Evolutionary conservation across 371 early-diverging fungal genomes (phyloP), one percentile per base, ranked within the genome.

Genomic region (Apophysomyces trapeziformis): DNA sequence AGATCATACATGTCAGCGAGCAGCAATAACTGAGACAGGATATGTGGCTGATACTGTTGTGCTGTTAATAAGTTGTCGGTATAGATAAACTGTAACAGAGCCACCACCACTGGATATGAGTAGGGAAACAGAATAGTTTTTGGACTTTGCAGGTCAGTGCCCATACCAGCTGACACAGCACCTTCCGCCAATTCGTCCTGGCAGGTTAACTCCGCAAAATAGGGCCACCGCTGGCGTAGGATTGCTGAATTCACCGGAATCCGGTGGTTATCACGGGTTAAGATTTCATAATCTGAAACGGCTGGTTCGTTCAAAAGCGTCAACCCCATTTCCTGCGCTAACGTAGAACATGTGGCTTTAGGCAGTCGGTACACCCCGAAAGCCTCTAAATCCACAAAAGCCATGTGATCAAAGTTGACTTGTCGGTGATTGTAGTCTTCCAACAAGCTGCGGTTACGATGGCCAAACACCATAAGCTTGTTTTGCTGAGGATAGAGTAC

Each of bases 361-460:
- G 82, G 75, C 2, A 79, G 60, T 8, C 67, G 82, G 65, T 78
- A 78, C 5, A 84, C 77, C 21, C 89, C 90, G 56, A 89, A 77
- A 0, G 88, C 87, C 45, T 88, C 85, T 59, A 90, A 61, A 45
- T 89, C 86, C 5, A 90, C 79, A 14, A 77, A 70, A 16, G 87
- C 80, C 60, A 87, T 47, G 56, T 90, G 84, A 21, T 80, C 75
- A 70, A 85, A 90, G 62, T 85, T 87, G 58, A 83, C 75, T 32
- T 80, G 87, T 39, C 92, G 87, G 57, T 89, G 84, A 68, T 90
- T 85, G 67, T 92, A 92, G 70, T 92, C 92, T 47, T 87, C 86
- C 3, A 83, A 73, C 50, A 92, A 77, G 35, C 76, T 85, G 18
- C 92, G 85, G 14, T 82, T 74, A 44, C 83, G 82, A 65, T 92